Evolutionary conservation across 2,329 filamentous ascomycete genomes (phyloP).

Genomic region (Talaromyces sp.): DNA sequence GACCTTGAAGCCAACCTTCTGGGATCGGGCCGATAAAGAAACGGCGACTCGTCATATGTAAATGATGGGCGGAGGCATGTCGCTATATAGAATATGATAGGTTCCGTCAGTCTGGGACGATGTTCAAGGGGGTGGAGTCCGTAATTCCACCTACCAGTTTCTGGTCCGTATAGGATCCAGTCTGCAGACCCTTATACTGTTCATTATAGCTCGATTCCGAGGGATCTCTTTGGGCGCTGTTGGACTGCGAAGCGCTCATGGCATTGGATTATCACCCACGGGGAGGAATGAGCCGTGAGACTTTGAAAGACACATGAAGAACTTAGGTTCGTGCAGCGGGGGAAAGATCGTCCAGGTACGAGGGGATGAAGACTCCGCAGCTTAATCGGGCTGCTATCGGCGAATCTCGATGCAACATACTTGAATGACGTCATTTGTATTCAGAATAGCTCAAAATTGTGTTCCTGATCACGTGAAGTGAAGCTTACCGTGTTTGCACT

Average conservation of each 20-base stretch:
- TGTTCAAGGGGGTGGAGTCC: not conserved
- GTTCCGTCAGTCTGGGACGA: conserved; percentile 4
- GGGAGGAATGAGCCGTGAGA: not conserved
- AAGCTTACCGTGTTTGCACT: not conserved
- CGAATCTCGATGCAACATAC: conserved; percentile 20
- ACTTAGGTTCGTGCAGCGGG: conserved; percentile 7
- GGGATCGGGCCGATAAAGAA: conserved; percentile 69
- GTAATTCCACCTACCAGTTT: conserved; percentile 48
- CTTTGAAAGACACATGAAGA: conserved; percentile 8
- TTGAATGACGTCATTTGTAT: conserved; percentile 35
- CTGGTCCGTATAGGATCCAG: conserved; percentile 57
- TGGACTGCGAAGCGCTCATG: conserved; percentile 33
- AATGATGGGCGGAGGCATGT: conserved; percentile 63
- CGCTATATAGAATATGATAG: conserved; percentile 40
- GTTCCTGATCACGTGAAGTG: not conserved
- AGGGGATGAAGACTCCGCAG: not conserved
- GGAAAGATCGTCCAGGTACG: conserved; percentile 15
- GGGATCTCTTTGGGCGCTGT: conserved; percentile 19
- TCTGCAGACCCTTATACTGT: conserved; percentile 42
- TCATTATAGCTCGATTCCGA: conserved; percentile 23
- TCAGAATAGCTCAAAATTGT: conserved; percentile 17
- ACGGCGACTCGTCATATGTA: conserved; percentile 63
- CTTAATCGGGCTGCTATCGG: conserved; percentile 7
- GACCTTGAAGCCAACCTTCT: conserved; percentile 65
- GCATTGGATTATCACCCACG: conserved; percentile 16